Percentiles rank a stretch among this genome's conserved stretches.
Conservation (phyloP, 2,329 filamentous ascomycete genomes). For the Calonectria pauciramosa region DNA sequence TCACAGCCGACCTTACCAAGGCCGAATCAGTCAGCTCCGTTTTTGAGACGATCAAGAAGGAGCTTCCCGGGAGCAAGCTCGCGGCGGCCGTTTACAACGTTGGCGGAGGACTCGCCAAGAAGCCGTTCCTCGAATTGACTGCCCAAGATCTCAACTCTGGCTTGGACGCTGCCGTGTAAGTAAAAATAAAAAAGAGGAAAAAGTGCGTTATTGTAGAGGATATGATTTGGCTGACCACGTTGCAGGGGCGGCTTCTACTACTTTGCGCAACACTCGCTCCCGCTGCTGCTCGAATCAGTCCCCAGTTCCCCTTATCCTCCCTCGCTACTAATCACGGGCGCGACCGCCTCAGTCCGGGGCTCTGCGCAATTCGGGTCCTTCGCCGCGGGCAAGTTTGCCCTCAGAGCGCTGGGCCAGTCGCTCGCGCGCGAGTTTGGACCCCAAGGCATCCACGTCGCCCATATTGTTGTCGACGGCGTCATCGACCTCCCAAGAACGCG, state of each 20-base stretch:
- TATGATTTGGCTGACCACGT: slow-evolving; percentile 8
- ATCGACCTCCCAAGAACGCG: slow-evolving; percentile 85
- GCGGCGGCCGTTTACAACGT: slow-evolving; percentile 82
- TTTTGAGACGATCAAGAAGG: slow-evolving; percentile 72
- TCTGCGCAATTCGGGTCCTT: slow-evolving; percentile 79
- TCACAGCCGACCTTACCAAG: slow-evolving; percentile 67
- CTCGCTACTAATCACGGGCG: slow-evolving; percentile 87
- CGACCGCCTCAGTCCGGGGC: slow-evolving; percentile 83
- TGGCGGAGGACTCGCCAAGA: slow-evolving; percentile 62
- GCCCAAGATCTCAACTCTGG: slow-evolving; percentile 63
- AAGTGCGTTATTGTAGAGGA: accelerated
- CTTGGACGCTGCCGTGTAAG: slow-evolving; percentile 65
- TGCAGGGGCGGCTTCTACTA: slow-evolving; percentile 77
- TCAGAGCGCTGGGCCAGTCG: slow-evolving; percentile 80
- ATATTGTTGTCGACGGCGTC: slow-evolving; percentile 86
- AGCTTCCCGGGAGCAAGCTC: slow-evolving; percentile 68
- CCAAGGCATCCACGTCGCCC: slow-evolving; percentile 85
- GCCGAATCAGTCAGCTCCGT: slow-evolving; percentile 65
- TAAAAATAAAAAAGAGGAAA: neutral
- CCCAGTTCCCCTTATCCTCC: slow-evolving; percentile 73
- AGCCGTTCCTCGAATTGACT: slow-evolving; percentile 71
- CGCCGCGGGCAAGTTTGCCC: slow-evolving; percentile 84
- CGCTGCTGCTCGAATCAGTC: slow-evolving; percentile 76
- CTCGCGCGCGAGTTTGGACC: slow-evolving; percentile 88
- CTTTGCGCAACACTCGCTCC: slow-evolving; percentile 80